Conservation (phyloP, 2,329 filamentous ascomycete species). For the Ramularia collo-cygni region DNA sequence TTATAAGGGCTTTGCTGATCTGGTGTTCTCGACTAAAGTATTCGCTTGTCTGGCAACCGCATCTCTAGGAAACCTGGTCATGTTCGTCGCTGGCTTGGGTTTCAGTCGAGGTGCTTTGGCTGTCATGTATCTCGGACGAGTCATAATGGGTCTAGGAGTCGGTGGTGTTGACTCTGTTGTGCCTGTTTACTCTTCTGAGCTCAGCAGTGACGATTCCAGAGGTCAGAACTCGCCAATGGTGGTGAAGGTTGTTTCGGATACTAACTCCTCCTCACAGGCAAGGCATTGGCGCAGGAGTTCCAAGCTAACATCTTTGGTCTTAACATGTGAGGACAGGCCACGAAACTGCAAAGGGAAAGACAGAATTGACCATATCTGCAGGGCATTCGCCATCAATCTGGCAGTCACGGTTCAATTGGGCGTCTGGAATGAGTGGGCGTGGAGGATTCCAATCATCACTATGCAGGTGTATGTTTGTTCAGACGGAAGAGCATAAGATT, state of each 20-base stretch:
- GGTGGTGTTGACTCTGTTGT: conserved; percentile 57
- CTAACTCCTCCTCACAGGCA: conserved; percentile 15
- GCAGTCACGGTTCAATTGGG: conserved; percentile 47
- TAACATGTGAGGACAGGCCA: conserved; percentile 33
- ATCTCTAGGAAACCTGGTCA: conserved; percentile 51
- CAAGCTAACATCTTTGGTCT: conserved; percentile 59
- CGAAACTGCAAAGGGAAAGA: too few species aligned
- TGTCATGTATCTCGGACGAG: conserved; percentile 45
- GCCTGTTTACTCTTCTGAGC: conserved; percentile 53
- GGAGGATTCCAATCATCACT: conserved; percentile 53
- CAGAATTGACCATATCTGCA: too few species aligned
- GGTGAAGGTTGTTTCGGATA: too few species aligned
- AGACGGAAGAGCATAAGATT: too few species aligned
- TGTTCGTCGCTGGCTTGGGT: conserved; percentile 52
- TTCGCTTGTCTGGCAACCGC: conserved; percentile 49
- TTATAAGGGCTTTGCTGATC: too few species aligned
- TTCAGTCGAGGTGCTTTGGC: conserved; percentile 36
- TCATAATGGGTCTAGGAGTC: conserved; percentile 52
- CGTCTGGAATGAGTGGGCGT: conserved; percentile 54
- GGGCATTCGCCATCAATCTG: conserved; percentile 54
- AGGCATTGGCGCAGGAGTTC: conserved; percentile 56
- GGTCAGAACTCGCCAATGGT: conserved; percentile 27
- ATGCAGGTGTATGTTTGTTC: conserved; percentile 59
- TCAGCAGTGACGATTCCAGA: conserved; percentile 50
- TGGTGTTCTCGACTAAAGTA: conserved; percentile 22